Evolutionary conservation across 192 early-diverging fungal genomes (phyloP).

Genomic region (Backusella sp.): DNA sequence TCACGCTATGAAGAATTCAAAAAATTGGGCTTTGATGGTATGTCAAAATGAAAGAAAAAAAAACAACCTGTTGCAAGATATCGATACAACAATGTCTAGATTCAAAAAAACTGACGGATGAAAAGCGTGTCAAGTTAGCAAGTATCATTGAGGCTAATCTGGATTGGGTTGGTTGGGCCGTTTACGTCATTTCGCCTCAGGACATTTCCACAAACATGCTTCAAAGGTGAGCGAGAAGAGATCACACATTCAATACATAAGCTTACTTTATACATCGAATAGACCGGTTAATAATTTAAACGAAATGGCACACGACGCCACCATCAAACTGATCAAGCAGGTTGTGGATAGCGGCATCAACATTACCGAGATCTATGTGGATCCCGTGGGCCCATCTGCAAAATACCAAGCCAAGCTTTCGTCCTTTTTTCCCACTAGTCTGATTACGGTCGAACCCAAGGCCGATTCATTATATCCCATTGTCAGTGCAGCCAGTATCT

Average conservation of each 20-base stretch:
- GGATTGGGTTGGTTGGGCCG: slow-evolving; percentile 82
- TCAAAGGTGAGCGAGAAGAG: slow-evolving; percentile 50
- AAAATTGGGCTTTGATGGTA: slow-evolving; percentile 82
- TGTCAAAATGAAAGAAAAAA: too few species aligned
- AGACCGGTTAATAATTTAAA: slow-evolving; percentile 92
- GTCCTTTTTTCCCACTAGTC: slow-evolving; percentile 70
- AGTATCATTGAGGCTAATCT: slow-evolving; percentile 50
- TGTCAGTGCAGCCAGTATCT: slow-evolving; percentile 94
- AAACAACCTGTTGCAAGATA: not conserved
- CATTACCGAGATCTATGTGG: slow-evolving; percentile 82
- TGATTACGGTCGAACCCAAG: slow-evolving; percentile 89
- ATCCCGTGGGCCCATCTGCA: slow-evolving; percentile 92
- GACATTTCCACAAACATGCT: slow-evolving; percentile 95
- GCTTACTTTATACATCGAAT: not conserved
- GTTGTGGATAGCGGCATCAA: slow-evolving; percentile 62
- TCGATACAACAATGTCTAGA: slow-evolving; percentile 51
- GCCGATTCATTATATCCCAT: slow-evolving; percentile 93
- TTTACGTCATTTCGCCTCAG: slow-evolving; percentile 79
- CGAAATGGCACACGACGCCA: slow-evolving; percentile 89
- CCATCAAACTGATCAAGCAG: slow-evolving; percentile 77
- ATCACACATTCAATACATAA: not conserved
- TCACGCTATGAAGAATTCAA: slow-evolving; percentile 63
- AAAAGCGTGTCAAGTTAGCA: slow-evolving; percentile 71
- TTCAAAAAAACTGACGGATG: slow-evolving; percentile 90
- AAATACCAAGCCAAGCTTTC: slow-evolving; percentile 82